These are phyloP conservation scores for Primulina tabacum DNA, from an alignment of 257 asterid species.

Conservation along the genomic window DNA sequence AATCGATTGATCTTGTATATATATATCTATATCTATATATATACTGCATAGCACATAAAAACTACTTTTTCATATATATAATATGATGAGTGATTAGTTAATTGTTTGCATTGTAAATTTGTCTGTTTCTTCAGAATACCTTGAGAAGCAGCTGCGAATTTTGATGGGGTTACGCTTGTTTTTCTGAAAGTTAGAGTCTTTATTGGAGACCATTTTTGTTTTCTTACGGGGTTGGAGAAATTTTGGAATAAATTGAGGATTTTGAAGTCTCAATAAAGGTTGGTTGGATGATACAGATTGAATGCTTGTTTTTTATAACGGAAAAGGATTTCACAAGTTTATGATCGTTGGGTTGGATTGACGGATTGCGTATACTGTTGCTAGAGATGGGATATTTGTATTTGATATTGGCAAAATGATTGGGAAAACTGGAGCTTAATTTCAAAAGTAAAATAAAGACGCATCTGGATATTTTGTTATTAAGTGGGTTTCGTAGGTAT, in stretches of 20 bases:
- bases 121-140: background rate
- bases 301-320: background rate
- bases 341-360: slow-evolving; percentile 29
- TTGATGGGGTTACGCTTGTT: background rate
- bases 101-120: background rate
- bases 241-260: slow-evolving; percentile 25
- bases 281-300: slow-evolving; percentile 29
- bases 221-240: slow-evolving; percentile 19
- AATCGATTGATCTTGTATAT: background rate
- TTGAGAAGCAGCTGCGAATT: background rate
- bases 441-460: background rate
- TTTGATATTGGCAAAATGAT: slow-evolving; percentile 21
- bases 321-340: slow-evolving; percentile 17
- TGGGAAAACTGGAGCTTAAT: slow-evolving; percentile 23
- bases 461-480: background rate
- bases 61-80: too few relatives aligned
- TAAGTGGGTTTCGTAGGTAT: slow-evolving; percentile 17
- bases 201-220: background rate
- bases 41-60: too few relatives aligned
- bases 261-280: slow-evolving; percentile 22
- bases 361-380: slow-evolving; percentile 26
- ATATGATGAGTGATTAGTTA: background rate
- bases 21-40: too few relatives aligned
- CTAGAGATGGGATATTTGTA: slow-evolving; percentile 10
- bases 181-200: background rate